Evolutionary conservation across 371 early-diverging fungal genomes (phyloP).

Genomic region (Rhizopus stolonifer): DNA sequence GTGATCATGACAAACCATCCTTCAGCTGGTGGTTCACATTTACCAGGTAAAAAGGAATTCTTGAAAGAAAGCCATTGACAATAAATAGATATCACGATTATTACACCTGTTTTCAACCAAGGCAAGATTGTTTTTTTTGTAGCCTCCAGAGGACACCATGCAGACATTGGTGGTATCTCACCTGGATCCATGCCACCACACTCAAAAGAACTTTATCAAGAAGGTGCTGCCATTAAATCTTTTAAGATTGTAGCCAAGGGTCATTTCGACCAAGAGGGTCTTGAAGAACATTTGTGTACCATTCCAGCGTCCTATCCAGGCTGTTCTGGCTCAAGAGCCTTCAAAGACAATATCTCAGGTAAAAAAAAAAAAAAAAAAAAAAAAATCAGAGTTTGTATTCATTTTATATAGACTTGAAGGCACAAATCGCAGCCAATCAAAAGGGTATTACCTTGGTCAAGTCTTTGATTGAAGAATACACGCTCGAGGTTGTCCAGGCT

Average conservation of each 20-base stretch:
- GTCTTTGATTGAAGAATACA: slow-evolving; percentile 80
- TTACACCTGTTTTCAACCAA: slow-evolving; percentile 92
- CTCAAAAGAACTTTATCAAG: slow-evolving; percentile 88
- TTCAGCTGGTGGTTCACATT: slow-evolving; percentile 93
- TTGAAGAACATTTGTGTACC: slow-evolving; percentile 69
- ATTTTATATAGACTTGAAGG: slow-evolving; percentile 73
- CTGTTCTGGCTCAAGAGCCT: slow-evolving; percentile 84
- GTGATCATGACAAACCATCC: slow-evolving; percentile 96
- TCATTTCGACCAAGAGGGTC: slow-evolving; percentile 75
- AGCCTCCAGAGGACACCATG: slow-evolving; percentile 95
- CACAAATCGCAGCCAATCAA: slow-evolving; percentile 95
- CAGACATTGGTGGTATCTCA: slow-evolving; percentile 91
- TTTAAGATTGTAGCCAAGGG: slow-evolving; percentile 86
- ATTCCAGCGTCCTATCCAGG: slow-evolving; percentile 85
- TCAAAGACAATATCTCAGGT: slow-evolving; percentile 84
- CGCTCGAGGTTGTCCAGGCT: slow-evolving; percentile 84
- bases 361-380: not conserved
- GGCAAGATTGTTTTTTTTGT: slow-evolving; percentile 90
- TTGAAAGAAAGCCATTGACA: no score
- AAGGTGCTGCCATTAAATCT: slow-evolving; percentile 90
- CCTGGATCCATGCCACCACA: slow-evolving; percentile 84
- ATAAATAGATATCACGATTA: slow-evolving; percentile 90
- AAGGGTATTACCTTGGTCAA: slow-evolving; percentile 86
- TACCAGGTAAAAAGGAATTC: slow-evolving; percentile 64
- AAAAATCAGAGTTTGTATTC: not conserved